Evolutionary conservation across 192 early-diverging fungal species (phyloP).

Genomic region (Mortierella alpina): DNA sequence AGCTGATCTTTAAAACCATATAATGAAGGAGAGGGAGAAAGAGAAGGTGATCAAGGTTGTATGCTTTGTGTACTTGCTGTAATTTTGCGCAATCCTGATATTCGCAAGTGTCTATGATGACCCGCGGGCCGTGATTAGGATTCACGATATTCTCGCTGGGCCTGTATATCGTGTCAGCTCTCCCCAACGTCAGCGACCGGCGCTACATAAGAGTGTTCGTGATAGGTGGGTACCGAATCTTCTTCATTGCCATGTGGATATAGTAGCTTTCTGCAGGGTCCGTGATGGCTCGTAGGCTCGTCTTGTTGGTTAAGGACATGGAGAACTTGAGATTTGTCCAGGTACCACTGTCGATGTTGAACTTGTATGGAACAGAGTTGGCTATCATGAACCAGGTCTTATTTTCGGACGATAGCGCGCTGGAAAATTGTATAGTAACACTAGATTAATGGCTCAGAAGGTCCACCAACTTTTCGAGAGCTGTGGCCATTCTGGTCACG

Average conservation of each 20-base stretch:
- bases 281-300: not conserved
- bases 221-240: not conserved
- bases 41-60: no score
- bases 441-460: not conserved
- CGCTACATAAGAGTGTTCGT: not conserved
- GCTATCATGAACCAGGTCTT: conserved; percentile 7
- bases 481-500: conserved; percentile 53
- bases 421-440: not conserved
- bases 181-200: not conserved
- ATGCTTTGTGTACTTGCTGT: no score
- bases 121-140: not conserved
- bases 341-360: not conserved
- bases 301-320: not conserved
- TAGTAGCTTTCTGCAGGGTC: not conserved
- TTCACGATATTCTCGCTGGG: not conserved
- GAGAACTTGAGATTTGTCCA: not conserved
- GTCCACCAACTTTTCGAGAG: not conserved
- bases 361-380: conserved; percentile 1
- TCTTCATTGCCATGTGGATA: no score
- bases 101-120: not conserved
- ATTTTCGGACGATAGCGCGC: not conserved
- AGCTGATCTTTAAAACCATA: no score
- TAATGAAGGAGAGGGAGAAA: no score
- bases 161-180: not conserved
- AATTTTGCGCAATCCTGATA: not conserved